Base-by-base conservation (phyloP, 805 yeast species). In the Ogataea pignaliae region DNA sequence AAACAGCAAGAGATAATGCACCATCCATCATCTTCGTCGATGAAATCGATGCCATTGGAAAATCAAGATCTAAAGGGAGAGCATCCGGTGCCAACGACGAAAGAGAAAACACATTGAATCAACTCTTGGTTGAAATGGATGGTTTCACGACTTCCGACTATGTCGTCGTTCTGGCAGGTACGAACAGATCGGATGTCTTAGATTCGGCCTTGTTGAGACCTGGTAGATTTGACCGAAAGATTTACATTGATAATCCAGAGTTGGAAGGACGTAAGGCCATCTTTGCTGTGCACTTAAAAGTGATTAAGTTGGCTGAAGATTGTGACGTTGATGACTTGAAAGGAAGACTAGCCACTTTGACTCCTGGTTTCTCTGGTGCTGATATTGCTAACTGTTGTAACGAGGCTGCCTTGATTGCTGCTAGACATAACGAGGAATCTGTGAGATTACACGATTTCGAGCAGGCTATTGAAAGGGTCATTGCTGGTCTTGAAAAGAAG, bases 291-390 rank as follows among this genome's bases (percentile, higher is more conserved):
- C 95, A 90, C 57, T 72, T 90, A 62, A 64, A 69, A 34, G 80
- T 80, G 57, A 71, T 85, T 51, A 77, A 76, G 46, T 68, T 75
- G 45, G 65, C 66, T 40, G 68, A 53, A 63, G 69, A 52, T 63
- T 70, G 55, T 26, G 76, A 75, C 32, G 61, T 77, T 34, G 82
- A 81, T 26, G 77, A 74, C 44, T 72, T 88, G 54, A 81, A 88
- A 40, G 96, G 96, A 29, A 79, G 90, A 65, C 72, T 89, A 46
- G 90, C 96, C 21, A 90, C 96, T 1, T 72, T 90, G 65, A 90
- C 97, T 0, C 97, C 97, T 0, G 97, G 97, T 0, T 89, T 89
- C 62, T 81, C 95, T 8, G 97, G 97, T 62, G 97, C 97, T 26
- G 97, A 90, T 64, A 89, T 89, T 61, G 96, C 97, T 45, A 89